Base-by-base conservation (phyloP, 2,329 filamentous ascomycete species). In the Mariannaea sp. region DNA sequence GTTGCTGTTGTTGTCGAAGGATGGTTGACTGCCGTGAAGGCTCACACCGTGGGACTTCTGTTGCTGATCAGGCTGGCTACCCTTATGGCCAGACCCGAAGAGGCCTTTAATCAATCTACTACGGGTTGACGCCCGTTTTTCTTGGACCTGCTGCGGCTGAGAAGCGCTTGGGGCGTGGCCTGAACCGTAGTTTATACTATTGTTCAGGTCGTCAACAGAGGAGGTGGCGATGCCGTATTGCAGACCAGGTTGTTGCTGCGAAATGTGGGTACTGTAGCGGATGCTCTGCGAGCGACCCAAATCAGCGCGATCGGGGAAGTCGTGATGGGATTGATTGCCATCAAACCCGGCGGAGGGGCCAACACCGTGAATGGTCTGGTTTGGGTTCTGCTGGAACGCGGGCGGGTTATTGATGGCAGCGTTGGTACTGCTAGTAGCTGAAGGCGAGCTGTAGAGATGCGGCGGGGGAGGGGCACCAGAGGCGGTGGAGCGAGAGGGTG, bases 271-370 rank as follows among this genome's bases (percentile, higher is more conserved):
- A 70, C 70, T 68, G 60, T 77, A 80, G 62, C 77, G 77, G 56
- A 80, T 77, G 57, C 78, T 81, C 68, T 82, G 79, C 12, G 79
- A 79, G 49, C 79, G 78, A 50, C 75, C 75, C 27, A 80, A 50
- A 26, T 62, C 63, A 35, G 63, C 43, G 45, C 75, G 70, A 58
- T 80, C 77, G 50, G 71, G 70, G 58, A 77, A 80, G 57, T 82
- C 79, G 39, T 58, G 60, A 60, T 69, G 70, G 44, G 72, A 64
- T 44, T 71, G 72, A 44, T 70, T 70, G 49, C 66, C 64, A 52
- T 74, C 72, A 62, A 71, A 68, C 29, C 60, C 60, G 35, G 61
- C 57, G 39, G 57, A 60, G 55, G 56, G 59, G 49, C 48, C 64
- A 39, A 55, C 58, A 50, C 60, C 59, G 9, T 62, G 61, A 41